phyloP scores from a whole-genome alignment of 2,329 filamentous ascomycete genomes.

The Calonectria pseudoturangicola region DNA sequence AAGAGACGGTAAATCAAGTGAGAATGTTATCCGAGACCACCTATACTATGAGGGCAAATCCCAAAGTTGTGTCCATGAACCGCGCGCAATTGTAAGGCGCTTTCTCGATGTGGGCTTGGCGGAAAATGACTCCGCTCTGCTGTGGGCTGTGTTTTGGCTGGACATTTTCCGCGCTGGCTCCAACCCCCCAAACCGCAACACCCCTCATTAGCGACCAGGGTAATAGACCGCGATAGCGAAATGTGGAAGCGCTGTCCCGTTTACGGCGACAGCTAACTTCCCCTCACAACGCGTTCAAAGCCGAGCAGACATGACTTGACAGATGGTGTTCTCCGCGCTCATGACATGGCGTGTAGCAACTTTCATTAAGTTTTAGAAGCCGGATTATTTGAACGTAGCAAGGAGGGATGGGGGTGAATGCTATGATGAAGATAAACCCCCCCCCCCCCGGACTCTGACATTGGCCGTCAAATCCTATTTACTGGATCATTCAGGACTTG shows the following conservation, averaged over 20 bases:
- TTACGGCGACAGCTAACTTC: background rate
- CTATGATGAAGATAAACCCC: no score
- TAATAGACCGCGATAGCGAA: background rate
- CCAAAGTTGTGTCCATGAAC: background rate
- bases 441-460: background rate
- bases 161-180: slow-evolving; percentile 11
- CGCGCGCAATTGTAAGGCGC: background rate
- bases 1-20: background rate
- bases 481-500: background rate
- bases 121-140: background rate
- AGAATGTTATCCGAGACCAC: background rate
- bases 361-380: background rate
- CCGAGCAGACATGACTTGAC: background rate
- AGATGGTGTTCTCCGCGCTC: no score
- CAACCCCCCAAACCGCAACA: background rate
- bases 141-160: background rate
- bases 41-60: background rate
- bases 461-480: background rate
- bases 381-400: no score
- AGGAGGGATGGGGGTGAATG: no score
- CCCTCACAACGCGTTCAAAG: no score
- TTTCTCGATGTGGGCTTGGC: background rate
- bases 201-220: background rate
- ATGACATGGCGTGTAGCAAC: background rate
- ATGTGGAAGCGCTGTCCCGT: no score